Evolutionary conservation across 2,329 filamentous ascomycete species (phyloP).

Genomic region (Aspergillus sp.): DNA sequence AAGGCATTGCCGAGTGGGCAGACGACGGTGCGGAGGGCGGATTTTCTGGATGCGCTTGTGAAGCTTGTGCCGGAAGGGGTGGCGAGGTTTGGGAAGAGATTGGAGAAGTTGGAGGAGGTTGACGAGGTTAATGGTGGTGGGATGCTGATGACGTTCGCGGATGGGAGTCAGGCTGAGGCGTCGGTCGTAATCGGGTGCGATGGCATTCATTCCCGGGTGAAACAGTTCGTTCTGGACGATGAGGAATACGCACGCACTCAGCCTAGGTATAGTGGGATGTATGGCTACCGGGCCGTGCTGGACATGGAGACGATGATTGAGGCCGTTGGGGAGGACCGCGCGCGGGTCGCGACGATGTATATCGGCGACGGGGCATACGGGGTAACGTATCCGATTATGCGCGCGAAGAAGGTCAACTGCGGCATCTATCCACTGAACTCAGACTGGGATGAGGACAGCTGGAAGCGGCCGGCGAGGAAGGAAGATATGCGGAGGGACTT

Average conservation of each 20-base stretch:
- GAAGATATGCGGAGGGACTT: conserved; percentile 32
- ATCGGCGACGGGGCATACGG: conserved; percentile 31
- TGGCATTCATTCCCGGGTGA: conserved; percentile 34
- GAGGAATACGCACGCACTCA: conserved; percentile 7
- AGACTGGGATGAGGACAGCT: conserved; percentile 31
- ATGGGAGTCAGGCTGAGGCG: conserved; percentile 28
- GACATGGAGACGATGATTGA: conserved; percentile 33
- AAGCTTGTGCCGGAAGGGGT: conserved; percentile 27
- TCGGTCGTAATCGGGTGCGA: conserved; percentile 39
- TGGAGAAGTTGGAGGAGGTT: conserved; percentile 18
- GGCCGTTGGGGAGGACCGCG: conserved; percentile 34
- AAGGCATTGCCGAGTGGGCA: conserved; percentile 33
- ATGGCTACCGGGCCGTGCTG: conserved; percentile 36
- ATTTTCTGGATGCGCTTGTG: conserved; percentile 36
- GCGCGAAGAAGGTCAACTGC: conserved; percentile 33
- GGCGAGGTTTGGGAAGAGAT: conserved; percentile 36
- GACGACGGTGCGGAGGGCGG: conserved; percentile 32
- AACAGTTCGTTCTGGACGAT: conserved; percentile 26
- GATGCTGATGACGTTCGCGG: conserved; percentile 29
- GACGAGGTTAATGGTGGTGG: conserved; percentile 18
- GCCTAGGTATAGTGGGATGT: conserved; percentile 35
- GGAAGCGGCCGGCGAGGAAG: conserved; percentile 30
- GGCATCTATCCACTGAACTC: conserved; percentile 29
- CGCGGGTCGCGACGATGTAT: conserved; percentile 31
- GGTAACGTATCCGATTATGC: conserved; percentile 36